Conservation (phyloP, 2,329 filamentous ascomycete species). For the Fusarium torreyae region DNA sequence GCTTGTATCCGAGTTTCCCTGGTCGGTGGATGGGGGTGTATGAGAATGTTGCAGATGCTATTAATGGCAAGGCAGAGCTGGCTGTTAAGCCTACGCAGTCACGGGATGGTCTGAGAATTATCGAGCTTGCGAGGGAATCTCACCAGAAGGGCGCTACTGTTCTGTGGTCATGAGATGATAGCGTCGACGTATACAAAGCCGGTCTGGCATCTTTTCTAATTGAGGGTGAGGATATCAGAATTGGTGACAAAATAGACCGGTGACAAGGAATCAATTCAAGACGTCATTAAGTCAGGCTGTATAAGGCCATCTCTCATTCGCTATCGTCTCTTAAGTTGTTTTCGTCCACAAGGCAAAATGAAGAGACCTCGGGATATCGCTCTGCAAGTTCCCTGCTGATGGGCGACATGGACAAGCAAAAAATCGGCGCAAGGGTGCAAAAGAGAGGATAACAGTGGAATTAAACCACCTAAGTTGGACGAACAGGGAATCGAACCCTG, state of each 20-base stretch:
- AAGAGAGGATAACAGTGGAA: slow-evolving; percentile 14
- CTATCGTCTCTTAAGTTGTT: no score
- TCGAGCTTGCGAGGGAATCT: slow-evolving; percentile 59
- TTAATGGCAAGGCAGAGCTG: slow-evolving; percentile 57
- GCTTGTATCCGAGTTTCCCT: slow-evolving; percentile 56
- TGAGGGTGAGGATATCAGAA: no score
- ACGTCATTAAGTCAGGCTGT: no score
- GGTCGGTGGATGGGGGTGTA: slow-evolving; percentile 60
- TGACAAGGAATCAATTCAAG: no score
- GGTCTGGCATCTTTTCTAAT: no score
- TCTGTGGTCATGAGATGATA: slow-evolving; percentile 36
- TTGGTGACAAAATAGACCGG: no score
- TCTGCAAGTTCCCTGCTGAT: no score
- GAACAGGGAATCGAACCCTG: slow-evolving; percentile 39
- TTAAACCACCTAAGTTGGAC: slow-evolving; percentile 18
- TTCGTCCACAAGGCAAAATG: no score
- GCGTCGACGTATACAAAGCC: no score
- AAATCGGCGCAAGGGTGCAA: not conserved
- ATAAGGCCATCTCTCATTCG: no score
- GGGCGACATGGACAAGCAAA: no score
- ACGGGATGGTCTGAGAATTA: slow-evolving; percentile 56
- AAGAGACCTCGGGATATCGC: no score
- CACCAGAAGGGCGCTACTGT: slow-evolving; percentile 53
- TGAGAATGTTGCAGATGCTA: slow-evolving; percentile 56
- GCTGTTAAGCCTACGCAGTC: slow-evolving; percentile 58